These are phyloP conservation scores for Puccinia horiana DNA, from an alignment of 1,284 basidiomycete species.

Conservation along the genomic window DNA sequence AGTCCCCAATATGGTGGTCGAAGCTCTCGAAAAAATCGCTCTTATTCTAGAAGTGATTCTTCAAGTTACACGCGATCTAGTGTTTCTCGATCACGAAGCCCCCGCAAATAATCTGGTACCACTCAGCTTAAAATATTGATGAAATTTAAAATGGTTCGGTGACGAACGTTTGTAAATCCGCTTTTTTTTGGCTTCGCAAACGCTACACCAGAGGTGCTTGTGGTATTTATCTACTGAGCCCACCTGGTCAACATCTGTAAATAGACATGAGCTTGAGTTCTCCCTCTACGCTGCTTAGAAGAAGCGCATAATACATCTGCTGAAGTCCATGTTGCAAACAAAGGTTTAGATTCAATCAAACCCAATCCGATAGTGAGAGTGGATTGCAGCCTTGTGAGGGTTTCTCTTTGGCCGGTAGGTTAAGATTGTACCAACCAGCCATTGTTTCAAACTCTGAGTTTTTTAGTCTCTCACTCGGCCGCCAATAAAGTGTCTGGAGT, in stretches of 20 bases:
- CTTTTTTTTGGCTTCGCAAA: background rate
- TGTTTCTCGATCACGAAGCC: slow-evolving; percentile 41
- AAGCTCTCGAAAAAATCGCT: slow-evolving; percentile 24
- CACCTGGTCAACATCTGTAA: background rate
- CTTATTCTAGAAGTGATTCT: slow-evolving; percentile 39
- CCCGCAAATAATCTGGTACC: slow-evolving; percentile 17
- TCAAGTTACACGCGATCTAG: slow-evolving; percentile 45
- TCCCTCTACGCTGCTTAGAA: background rate
- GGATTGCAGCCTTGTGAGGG: no score
- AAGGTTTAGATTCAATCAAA: no score
- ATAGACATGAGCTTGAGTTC: background rate
- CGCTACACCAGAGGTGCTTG: background rate
- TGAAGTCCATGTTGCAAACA: no score
- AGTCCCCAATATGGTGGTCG: slow-evolving; percentile 39
- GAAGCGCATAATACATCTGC: no score
- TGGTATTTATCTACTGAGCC: background rate
- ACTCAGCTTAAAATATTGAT: background rate
- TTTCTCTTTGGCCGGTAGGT: no score
- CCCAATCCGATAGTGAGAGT: no score
- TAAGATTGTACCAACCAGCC: no score
- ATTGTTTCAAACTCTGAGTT: no score
- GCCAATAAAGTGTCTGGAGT: no score
- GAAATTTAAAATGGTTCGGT: background rate
- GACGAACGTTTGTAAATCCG: background rate
- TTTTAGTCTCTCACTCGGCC: no score